A percentile compares a stretch with the other conserved stretches of the same genome.
Conservation (phyloP, 352 stramenopile genomes). For the Globisporangium solare region DNA sequence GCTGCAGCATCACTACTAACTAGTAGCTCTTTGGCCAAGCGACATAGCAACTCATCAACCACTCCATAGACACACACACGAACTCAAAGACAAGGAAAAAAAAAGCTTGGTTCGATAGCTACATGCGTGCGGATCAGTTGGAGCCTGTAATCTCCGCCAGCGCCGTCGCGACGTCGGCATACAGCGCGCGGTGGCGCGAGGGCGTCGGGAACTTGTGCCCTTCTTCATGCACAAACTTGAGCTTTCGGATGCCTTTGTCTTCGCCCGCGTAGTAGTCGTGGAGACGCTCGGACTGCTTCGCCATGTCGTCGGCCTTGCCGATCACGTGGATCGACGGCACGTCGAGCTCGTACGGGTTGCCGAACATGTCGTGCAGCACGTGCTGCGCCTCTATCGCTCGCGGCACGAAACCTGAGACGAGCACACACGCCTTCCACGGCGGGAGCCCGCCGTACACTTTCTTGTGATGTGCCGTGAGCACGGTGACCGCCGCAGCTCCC, state of each 20-base stretch:
- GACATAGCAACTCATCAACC: not conserved
- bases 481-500: conserved; percentile 43
- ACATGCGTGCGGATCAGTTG: conserved; percentile 1
- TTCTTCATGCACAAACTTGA: conserved; percentile 66
- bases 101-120: not conserved
- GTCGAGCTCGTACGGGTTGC: conserved; percentile 27
- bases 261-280: conserved; percentile 34
- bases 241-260: conserved; percentile 19
- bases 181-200: conserved; percentile 35
- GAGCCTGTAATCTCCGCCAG: conserved; percentile 30
- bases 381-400: conserved; percentile 40
- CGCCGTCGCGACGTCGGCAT: conserved; percentile 39
- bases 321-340: conserved; percentile 70
- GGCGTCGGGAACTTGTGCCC: conserved; percentile 75
- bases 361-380: conserved; percentile 38
- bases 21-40: conserved; percentile 13
- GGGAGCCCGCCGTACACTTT: conserved; percentile 34
- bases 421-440: conserved; percentile 57
- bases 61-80: not conserved
- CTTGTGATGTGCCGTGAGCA: conserved; percentile 66
- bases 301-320: conserved; percentile 38
- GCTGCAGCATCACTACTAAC: conserved; percentile 60
- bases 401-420: conserved; percentile 63
- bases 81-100: not conserved
- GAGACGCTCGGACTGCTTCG: conserved; percentile 44